Base-by-base conservation (phyloP, 2,329 filamentous ascomycete genomes). In the Sporothrix inflata region DNA sequence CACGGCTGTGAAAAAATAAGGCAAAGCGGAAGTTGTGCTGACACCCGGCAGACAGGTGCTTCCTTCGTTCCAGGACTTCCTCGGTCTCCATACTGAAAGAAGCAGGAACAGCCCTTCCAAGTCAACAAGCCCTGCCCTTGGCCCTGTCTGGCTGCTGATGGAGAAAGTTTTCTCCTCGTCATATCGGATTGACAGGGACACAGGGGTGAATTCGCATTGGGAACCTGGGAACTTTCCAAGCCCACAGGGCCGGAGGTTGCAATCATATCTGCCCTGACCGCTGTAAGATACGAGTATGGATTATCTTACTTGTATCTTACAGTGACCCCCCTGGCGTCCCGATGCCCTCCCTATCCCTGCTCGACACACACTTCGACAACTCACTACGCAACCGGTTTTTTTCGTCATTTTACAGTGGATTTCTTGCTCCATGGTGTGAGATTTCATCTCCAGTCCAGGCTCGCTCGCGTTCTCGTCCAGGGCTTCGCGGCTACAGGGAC, bases 51-150 rank as follows among this genome's bases (percentile, higher is more conserved):
- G 57, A 61, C 34, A 42, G 19, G n/a, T 42, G 11, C 19, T 5
- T 63, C 19, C 60, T 63, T 42, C 57, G 21, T n/a, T n/a, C 34
- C 60, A 40, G 24, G n/a, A n/a, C 5, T 27, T 65, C n/a, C 38
- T 63, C 67, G 38, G 67, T 11, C 21, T 60, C 24, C 40, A 34
- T 47, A 34, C 67, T 70, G 51, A 70, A 47, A 60, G 53, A 60
- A 60, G 38, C 38, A 47, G 21, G 19, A 60, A 40, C 4, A 11
- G 12, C 14, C 19, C 4, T 19, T n/a, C 6, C 8, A 7, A 42
- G 45, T 16, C 16, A 8, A 49, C 16, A n/a, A 19, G 16, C 16
- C 45, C 45, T 49, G 24, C 21, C 51, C 51, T 16, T 49, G 47
- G 11, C 19, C 47, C n/a, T n/a, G n/a, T n/a, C n/a, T 55, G 51